phyloP scores from a whole-genome alignment of 2,329 filamentous ascomycete species.

The Talaromyces albobiverticillius region DNA sequence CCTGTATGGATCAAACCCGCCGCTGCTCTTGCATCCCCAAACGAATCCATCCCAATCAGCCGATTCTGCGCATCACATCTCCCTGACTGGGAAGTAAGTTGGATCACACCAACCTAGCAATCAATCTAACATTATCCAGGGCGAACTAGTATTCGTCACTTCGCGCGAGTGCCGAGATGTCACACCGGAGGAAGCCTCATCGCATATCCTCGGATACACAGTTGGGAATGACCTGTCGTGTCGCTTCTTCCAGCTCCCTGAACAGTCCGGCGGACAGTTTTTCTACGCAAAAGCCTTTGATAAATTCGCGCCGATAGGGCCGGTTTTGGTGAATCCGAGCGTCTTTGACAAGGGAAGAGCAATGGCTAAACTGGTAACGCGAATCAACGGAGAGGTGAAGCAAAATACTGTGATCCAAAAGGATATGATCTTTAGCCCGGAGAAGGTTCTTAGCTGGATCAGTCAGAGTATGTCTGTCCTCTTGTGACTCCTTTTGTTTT shows the following conservation, averaged over 20 bases:
- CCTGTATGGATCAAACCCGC: constrained; percentile 12
- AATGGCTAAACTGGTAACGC: constrained; percentile 28
- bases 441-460: constrained; percentile 31
- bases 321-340: constrained; percentile 30
- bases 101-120: background rate
- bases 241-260: constrained; percentile 28
- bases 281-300: constrained; percentile 41
- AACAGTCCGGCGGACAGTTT: constrained; percentile 34
- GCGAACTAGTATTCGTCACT: constrained; percentile 13
- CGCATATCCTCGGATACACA: constrained; percentile 33
- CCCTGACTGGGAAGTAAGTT: constrained; percentile 11
- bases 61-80: constrained; percentile 12
- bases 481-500: background rate
- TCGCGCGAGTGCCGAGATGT: constrained; percentile 8
- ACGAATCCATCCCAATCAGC: constrained; percentile 7
- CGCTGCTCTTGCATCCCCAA: constrained; percentile 2
- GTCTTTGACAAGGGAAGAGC: constrained; percentile 30
- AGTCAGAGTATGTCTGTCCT: constrained; percentile 8
- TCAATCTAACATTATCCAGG: background rate
- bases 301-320: constrained; percentile 36
- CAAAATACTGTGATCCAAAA: constrained; percentile 35
- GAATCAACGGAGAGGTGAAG: constrained; percentile 35
- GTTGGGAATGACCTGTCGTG: constrained; percentile 32
- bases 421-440: constrained; percentile 38
- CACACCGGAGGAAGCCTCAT: constrained; percentile 19